Evolutionary conservation across 139 green algal species (phyloP).

Genomic region (Monoraphidium neglectum): DNA sequence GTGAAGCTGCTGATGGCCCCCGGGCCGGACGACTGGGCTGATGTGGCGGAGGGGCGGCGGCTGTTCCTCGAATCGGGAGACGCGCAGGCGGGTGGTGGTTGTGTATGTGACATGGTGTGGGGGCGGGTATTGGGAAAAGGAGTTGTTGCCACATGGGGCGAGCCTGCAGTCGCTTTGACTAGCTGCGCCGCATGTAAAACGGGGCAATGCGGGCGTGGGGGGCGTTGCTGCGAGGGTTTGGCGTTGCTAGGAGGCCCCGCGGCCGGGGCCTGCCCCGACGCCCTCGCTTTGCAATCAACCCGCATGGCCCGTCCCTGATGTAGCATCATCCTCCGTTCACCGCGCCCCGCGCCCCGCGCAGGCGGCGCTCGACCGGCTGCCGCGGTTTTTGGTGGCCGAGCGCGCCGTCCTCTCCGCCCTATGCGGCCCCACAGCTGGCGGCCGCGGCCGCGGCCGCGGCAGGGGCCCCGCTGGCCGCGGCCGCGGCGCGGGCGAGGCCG

Average conservation of each 20-base stretch:
- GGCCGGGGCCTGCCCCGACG: too few relatives aligned
- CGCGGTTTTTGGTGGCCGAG: constrained; percentile 60
- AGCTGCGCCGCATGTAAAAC: too few relatives aligned
- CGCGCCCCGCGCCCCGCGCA: background rate
- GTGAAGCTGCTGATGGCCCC: constrained; percentile 23
- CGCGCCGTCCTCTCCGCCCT: constrained; percentile 56
- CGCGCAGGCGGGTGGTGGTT: constrained; percentile 4
- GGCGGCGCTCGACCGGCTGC: constrained; percentile 61
- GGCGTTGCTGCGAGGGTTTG: too few relatives aligned
- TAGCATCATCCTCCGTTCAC: too few relatives aligned
- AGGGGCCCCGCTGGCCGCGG: background rate
- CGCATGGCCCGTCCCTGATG: too few relatives aligned
- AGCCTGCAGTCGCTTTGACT: too few relatives aligned
- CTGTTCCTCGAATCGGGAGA: constrained; percentile 30
- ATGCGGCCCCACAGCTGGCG: background rate
- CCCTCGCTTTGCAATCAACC: too few relatives aligned
- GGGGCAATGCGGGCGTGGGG: too few relatives aligned
- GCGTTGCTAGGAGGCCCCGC: too few relatives aligned
- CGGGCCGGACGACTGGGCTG: constrained; percentile 15
- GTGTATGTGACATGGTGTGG: too few relatives aligned
- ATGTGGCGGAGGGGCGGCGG: constrained; percentile 21
- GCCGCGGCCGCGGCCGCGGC: constrained; percentile 10
- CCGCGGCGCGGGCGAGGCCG: background rate
- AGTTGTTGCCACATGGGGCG: too few relatives aligned
- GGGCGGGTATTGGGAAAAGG: too few relatives aligned